These are phyloP conservation scores for Scleroderma bovista DNA, from an alignment of 768 basidiomycete species.

Conservation along the genomic window DNA sequence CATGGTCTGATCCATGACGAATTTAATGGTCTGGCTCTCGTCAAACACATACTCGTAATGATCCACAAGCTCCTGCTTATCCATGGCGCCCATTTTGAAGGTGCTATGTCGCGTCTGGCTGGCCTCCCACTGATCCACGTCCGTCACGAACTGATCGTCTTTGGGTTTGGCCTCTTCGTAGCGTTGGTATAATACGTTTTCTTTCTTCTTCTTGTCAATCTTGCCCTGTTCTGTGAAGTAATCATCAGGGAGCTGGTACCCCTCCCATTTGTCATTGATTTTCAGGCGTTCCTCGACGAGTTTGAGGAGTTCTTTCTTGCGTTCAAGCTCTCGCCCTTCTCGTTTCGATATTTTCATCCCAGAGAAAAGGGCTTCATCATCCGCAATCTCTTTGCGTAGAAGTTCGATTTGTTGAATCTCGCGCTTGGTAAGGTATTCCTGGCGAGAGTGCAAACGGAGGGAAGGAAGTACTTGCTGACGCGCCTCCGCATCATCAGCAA, in stretches of 20 bases:
- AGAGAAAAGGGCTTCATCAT: slow-evolving; percentile 85
- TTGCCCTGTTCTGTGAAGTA: slow-evolving; percentile 98
- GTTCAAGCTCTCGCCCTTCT: slow-evolving; percentile 75
- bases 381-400: slow-evolving; percentile 86
- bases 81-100: slow-evolving; percentile 88
- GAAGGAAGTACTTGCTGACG: slow-evolving; percentile 54
- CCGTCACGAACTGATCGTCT: slow-evolving; percentile 92
- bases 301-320: slow-evolving; percentile 87
- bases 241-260: slow-evolving; percentile 95
- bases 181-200: slow-evolving; percentile 86
- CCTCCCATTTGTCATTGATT: slow-evolving; percentile 94
- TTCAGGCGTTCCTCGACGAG: slow-evolving; percentile 91
- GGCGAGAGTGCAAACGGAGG: slow-evolving; percentile 82
- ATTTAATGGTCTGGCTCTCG: slow-evolving; percentile 94
- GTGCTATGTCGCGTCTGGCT: slow-evolving; percentile 85
- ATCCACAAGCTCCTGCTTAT: slow-evolving; percentile 75
- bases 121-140: slow-evolving; percentile 97
- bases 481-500: slow-evolving; percentile 74
- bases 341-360: slow-evolving; percentile 88
- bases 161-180: slow-evolving; percentile 92
- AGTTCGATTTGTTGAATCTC: slow-evolving; percentile 96
- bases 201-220: slow-evolving; percentile 95
- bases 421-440: slow-evolving; percentile 94
- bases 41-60: slow-evolving; percentile 98
- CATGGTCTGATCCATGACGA: slow-evolving; percentile 79